A percentile compares a stretch with the other conserved stretches of the same genome.
Conservation (phyloP, 169 alveolate species). For the Cryptosporidium bovis region DNA sequence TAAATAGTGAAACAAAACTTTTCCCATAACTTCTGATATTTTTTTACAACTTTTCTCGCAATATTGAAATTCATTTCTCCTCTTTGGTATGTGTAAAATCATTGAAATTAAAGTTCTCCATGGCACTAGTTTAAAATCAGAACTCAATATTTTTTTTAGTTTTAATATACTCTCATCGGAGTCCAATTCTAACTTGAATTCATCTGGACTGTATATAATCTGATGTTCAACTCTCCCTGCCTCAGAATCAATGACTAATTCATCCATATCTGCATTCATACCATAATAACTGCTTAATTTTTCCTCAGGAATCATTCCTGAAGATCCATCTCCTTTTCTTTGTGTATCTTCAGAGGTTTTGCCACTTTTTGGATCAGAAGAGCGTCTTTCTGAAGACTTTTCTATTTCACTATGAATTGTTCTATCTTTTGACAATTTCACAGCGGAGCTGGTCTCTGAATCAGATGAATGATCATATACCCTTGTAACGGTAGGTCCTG, state of each 20-base stretch:
- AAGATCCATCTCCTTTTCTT: no score
- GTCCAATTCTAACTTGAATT: neutral
- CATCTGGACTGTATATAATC: neutral
- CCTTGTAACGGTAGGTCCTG: no score
- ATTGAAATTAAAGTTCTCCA: conserved; percentile 36
- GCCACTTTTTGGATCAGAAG: no score
- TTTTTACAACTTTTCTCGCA: conserved; percentile 23
- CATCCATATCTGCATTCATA: neutral
- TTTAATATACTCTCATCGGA: neutral
- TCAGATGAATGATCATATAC: no score
- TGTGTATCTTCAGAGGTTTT: no score
- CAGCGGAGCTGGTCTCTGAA: no score
- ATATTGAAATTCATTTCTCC: conserved; percentile 14
- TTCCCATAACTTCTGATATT: neutral
- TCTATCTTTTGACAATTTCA: no score
- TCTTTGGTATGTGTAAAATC: conserved; percentile 29
- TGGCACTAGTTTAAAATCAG: conserved; percentile 11
- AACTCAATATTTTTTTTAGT: neutral
- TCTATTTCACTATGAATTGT: no score
- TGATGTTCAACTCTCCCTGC: neutral
- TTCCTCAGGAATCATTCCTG: neutral
- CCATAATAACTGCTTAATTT: neutral
- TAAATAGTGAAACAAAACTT: conserved; percentile 4
- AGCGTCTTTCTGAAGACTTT: no score
- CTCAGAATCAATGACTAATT: neutral